These are phyloP conservation scores for Eucalyptus leucophloia DNA, from an alignment of 345 rosid genomes.

Conservation along the genomic window DNA sequence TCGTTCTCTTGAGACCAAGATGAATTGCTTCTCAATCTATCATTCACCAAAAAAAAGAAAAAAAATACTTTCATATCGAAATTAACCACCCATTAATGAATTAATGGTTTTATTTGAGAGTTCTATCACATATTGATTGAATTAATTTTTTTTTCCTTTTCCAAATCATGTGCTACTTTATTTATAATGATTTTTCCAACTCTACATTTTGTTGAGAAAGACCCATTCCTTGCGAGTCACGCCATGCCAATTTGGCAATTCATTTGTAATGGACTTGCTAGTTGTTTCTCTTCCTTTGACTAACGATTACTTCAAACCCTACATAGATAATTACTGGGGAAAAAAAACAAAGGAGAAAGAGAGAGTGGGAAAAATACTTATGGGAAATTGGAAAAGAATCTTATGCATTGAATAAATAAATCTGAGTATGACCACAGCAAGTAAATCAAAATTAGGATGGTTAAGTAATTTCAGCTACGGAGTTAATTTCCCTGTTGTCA, in stretches of 20 bases:
- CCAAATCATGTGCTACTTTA: background rate
- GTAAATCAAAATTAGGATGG: background rate
- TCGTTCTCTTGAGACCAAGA: background rate
- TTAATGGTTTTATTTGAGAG: background rate
- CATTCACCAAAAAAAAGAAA: too few relatives aligned
- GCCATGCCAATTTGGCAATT: background rate
- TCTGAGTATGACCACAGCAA: background rate
- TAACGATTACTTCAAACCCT: background rate
- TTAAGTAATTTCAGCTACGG: background rate
- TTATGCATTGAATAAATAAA: background rate
- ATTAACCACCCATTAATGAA: background rate
- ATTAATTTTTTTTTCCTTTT: background rate
- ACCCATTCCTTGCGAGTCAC: background rate
- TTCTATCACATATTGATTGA: background rate
- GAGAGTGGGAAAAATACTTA: background rate
- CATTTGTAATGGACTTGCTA: background rate
- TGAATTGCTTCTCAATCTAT: background rate
- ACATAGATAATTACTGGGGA: background rate
- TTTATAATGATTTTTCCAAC: background rate
- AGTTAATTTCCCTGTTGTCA: background rate
- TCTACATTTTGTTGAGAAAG: background rate
- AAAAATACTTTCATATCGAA: background rate
- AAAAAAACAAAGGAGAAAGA: background rate
- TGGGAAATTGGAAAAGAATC: background rate
- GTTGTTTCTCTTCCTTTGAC: background rate